A percentile compares a stretch with the other conserved stretches of the same genome.
Conservation (phyloP, 352 stramenopile species). For the Phytophthora lateralis region DNA sequence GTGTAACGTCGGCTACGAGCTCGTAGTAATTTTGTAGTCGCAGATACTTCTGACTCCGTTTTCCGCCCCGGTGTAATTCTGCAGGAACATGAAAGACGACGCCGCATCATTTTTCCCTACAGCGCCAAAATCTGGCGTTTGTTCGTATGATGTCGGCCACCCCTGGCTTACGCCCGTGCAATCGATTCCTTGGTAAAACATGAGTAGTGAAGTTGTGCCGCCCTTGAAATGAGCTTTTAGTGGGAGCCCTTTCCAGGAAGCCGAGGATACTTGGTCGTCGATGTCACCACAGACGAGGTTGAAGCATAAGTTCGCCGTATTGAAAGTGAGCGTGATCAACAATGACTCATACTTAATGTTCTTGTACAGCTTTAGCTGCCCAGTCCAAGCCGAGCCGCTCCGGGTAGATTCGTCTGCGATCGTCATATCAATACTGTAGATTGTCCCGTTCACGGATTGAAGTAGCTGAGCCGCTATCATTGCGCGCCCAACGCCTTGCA, state of each 20-base stretch:
- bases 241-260: conserved; percentile 16
- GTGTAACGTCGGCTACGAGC: not conserved
- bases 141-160: conserved; percentile 3
- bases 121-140: not conserved
- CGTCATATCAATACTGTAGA: not conserved
- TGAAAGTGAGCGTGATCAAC: conserved; percentile 11
- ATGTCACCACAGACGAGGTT: conserved; percentile 16
- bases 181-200: conserved; percentile 17
- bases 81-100: conserved; percentile 18
- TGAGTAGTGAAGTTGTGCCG: conserved; percentile 1
- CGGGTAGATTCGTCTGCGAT: not conserved
- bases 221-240: conserved; percentile 1
- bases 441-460: not conserved
- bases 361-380: conserved; percentile 15
- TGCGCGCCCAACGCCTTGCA: not conserved
- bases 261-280: conserved; percentile 17
- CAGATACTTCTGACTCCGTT: conserved; percentile 12
- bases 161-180: conserved; percentile 15
- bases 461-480: not conserved
- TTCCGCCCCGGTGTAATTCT: not conserved
- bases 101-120: conserved; percentile 12
- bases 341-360: conserved; percentile 5
- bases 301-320: conserved; percentile 13
- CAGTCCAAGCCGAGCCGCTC: not conserved
- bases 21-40: conserved; percentile 9